Evolutionary conservation across 257 asterid species (phyloP), one percentile per base, ranked within the genome.

Genomic region (Nicotiana sylvestris): DNA sequence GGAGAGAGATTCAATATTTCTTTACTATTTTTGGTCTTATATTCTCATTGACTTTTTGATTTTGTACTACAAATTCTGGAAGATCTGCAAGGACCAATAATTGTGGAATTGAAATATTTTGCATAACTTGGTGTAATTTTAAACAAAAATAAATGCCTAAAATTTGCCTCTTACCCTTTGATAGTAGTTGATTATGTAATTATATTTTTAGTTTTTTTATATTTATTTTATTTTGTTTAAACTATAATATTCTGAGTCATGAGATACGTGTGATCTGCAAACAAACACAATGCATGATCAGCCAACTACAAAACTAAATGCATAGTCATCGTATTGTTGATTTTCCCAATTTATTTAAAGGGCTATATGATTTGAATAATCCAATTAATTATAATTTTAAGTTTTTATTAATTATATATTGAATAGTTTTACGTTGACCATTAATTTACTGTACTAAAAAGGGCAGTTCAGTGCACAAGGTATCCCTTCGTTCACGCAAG

Each of bases 241-340:
- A 15, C 7, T 18, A 43, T 7, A 17, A 57, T 57, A 57, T 6
- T 6, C 9, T 13, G 39, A 72, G 39, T 6, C 79, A 74, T 37
- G 33, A 25, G 27, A 74, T 74, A 74, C 16, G 62, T 49, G 27
- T 49, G 80, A 27, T 49, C 7, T 74, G 62, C 62, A 49, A 74
- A 27, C 62, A 74, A 74, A 74, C 27, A 21, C 39, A 25, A 25
- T 46, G 61, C 25, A 43, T 72, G 25, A 72, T 46, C 21, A 46
- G 55, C 61, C 61, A 46, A 49, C 79, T 25, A 49, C 61, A 72
- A 25, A 39, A 74, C 43, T 74, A 74, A 74, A 74, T 74, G 62
- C 80, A 49, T 49, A 3, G 49, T 74, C 27, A 46, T 74, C 7
- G 25, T 12, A 46, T 46, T 6, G 15, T 72, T 25, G 27, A n/a